Evolutionary conservation across 2,329 filamentous ascomycete genomes (phyloP), one percentile per base, ranked within the genome.

Genomic region (Ilyonectria sp.): DNA sequence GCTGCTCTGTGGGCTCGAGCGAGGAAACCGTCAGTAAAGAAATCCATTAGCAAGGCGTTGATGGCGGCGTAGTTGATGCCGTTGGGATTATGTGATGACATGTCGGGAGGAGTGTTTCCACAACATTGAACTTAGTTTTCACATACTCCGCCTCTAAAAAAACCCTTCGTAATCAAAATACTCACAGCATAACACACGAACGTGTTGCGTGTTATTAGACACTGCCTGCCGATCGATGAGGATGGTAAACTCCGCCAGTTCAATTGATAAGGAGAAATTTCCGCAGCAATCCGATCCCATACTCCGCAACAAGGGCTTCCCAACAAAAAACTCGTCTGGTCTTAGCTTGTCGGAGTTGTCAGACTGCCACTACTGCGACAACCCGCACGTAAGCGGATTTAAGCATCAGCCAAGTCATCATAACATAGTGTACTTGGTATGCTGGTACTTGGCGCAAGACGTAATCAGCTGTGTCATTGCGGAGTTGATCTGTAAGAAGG

Each of bases 71-170:
- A 19, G 40, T 44, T 44, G 40, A 19, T 19, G 6, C 40, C 40
- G 40, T 44, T 44, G 40, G 6, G 40, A 44, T 44, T 19, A 19
- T 44, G 40, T 44, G 40, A 44, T 44, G 40, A 44, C 40, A 44
- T 19, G 40, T 44, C 40, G 40, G 40, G 40, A 44, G 40, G 9
- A 44, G 40, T 44, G 40, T 44, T 44, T 44, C 40, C 40, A 19
- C 40, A 19, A 7, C 1, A 19, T 44, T 44, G 40, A 44, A 44
- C 40, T 44, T 19, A 44, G 17, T 19, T 44, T 44, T 44, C 40
- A 44, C 40, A n/a, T 44, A 44, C 40, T 44, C 40, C 40, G 40
- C 40, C 40, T 19, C 40, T 44, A 44, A 44, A 44, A 44, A 44
- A 44, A 6, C 17, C 40, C n/a, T 19, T 44, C 40, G 4, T 19